Evolutionary conservation across 345 rosid genomes (phyloP).

Genomic region (Pseudoturritis turrita): DNA sequence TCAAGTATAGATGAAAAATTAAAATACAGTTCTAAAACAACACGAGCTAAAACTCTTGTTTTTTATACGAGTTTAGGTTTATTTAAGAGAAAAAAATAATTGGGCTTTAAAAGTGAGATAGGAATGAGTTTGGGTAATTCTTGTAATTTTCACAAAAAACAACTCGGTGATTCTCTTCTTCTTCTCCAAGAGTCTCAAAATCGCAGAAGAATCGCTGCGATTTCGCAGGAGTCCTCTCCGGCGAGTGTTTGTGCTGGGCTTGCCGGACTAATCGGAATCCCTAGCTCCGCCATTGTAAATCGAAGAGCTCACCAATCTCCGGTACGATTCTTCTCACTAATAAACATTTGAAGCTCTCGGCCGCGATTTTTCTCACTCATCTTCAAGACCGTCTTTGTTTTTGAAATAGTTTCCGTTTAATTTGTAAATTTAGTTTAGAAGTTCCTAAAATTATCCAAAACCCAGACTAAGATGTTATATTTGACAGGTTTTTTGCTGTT

Average conservation of each 20-base stretch:
- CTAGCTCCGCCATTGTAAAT: no score
- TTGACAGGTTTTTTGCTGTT: constrained; percentile 11
- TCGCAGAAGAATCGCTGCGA: not conserved
- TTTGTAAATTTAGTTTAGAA: not conserved
- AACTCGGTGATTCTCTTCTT: no score
- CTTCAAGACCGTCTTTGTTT: not conserved
- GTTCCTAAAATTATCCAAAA: not conserved
- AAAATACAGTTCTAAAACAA: not conserved
- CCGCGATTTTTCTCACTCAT: not conserved
- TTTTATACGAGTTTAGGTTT: not conserved
- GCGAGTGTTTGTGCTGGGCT: no score
- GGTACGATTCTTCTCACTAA: no score
- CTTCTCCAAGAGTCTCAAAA: not conserved
- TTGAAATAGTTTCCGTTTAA: no score
- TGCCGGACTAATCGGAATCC: no score
- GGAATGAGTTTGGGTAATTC: not conserved
- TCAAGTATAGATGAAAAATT: not conserved
- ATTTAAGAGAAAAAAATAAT: not conserved
- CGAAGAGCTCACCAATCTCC: no score
- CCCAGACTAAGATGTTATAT: not conserved
- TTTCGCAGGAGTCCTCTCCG: no score
- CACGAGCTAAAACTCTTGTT: not conserved
- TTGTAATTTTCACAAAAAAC: not conserved
- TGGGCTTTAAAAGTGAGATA: not conserved
- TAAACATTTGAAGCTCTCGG: no score